Evolutionary conservation across 2,329 filamentous ascomycete species (phyloP).

Genomic region (Penicillium janthinellum): DNA sequence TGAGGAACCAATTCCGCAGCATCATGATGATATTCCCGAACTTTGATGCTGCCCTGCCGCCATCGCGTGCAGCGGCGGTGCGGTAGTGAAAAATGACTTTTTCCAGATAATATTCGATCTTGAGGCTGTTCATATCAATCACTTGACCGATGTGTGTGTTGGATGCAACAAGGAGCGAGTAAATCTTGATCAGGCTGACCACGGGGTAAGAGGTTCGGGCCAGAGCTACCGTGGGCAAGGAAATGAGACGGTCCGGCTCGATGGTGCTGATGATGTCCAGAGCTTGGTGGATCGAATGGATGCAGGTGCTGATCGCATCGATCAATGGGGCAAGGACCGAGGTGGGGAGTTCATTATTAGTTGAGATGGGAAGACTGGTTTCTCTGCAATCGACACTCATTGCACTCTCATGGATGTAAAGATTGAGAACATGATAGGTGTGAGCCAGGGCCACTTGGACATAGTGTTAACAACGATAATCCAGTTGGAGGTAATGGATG

Average conservation of each 20-base stretch:
- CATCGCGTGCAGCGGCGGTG: conserved; percentile 63
- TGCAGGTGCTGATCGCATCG: conserved; percentile 66
- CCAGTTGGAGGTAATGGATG: neutral
- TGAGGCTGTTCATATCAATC: conserved; percentile 68
- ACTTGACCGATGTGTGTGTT: conserved; percentile 69
- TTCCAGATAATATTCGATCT: conserved; percentile 67
- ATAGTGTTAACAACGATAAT: conserved; percentile 7
- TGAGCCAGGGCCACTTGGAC: conserved; percentile 61
- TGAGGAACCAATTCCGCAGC: conserved; percentile 68
- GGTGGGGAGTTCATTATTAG: conserved; percentile 27
- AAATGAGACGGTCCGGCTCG: conserved; percentile 61
- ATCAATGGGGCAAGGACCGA: conserved; percentile 62
- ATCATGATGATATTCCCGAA: conserved; percentile 71
- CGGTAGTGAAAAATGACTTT: conserved; percentile 69
- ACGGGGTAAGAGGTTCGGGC: conserved; percentile 72
- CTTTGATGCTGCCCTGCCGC: conserved; percentile 67
- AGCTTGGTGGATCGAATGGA: conserved; percentile 66
- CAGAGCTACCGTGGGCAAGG: conserved; percentile 69
- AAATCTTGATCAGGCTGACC: conserved; percentile 73
- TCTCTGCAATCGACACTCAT: conserved; percentile 65
- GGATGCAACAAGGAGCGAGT: conserved; percentile 65
- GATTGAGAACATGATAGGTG: conserved; percentile 64
- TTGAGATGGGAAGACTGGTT: conserved; percentile 43
- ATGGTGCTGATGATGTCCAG: conserved; percentile 67
- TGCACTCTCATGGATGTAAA: conserved; percentile 76